Percentiles rank a stretch among this genome's conserved stretches.
These are phyloP conservation scores for Fragaria ananassa DNA, from an alignment of 306 rosid genomes.

Conservation along the genomic window DNA sequence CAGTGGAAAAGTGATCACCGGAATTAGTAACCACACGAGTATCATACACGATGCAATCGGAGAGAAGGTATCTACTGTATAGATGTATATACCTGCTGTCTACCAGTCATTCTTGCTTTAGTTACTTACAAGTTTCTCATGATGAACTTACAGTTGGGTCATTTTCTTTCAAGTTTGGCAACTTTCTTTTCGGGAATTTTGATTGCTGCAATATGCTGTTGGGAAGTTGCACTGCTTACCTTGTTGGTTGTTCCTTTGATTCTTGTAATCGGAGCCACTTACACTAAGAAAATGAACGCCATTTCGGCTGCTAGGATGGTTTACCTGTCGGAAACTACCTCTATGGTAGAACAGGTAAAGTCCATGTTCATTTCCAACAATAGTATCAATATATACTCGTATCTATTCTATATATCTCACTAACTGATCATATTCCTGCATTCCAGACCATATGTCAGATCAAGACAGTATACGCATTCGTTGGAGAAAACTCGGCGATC, in stretches of 20 bases:
- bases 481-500: constrained; percentile 61
- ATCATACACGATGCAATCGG: constrained; percentile 82
- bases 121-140: background rate
- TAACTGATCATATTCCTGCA: constrained; percentile 11
- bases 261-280: constrained; percentile 72
- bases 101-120: background rate
- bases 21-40: constrained; percentile 68
- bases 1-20: constrained; percentile 60
- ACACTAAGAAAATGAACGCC: constrained; percentile 68
- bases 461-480: constrained; percentile 82
- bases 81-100: background rate
- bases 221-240: constrained; percentile 69
- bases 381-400: background rate
- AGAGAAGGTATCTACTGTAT: constrained; percentile 49
- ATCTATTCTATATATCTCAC: background rate
- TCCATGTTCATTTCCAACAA: background rate
- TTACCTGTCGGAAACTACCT: constrained; percentile 64
- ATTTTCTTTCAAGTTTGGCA: constrained; percentile 58
- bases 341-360: constrained; percentile 76
- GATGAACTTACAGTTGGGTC: constrained; percentile 55
- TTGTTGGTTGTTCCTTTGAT: constrained; percentile 69
- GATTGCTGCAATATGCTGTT: constrained; percentile 68
- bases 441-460: constrained; percentile 77
- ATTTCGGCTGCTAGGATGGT: constrained; percentile 56
- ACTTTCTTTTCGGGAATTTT: constrained; percentile 67